Percentiles rank a stretch among this genome's conserved stretches.
phyloP scores from a whole-genome alignment of 768 basidiomycete genomes.

The Suillus paluster region DNA sequence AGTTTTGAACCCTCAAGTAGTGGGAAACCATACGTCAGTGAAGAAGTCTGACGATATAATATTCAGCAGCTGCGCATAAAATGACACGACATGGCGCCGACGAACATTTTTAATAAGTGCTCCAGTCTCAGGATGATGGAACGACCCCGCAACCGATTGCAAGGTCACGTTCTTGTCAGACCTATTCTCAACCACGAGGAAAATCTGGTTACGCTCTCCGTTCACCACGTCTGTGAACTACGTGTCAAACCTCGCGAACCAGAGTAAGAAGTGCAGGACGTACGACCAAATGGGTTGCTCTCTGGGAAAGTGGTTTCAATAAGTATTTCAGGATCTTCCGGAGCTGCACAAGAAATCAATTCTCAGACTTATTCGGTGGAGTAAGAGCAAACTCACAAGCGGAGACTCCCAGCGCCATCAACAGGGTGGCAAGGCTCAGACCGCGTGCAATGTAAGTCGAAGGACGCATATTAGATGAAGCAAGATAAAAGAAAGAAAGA shows the following conservation, averaged over 20 bases:
- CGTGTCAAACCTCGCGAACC: background rate
- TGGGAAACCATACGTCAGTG: slow-evolving; percentile 53
- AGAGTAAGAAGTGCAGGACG: slow-evolving; percentile 33
- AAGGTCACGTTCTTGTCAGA: slow-evolving; percentile 75
- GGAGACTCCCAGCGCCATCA: slow-evolving; percentile 34
- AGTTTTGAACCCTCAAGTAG: slow-evolving; percentile 62
- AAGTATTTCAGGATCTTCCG: slow-evolving; percentile 57
- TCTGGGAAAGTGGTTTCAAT: slow-evolving; percentile 66
- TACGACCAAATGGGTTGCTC: slow-evolving; percentile 77
- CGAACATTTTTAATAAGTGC: slow-evolving; percentile 76
- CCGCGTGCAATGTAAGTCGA: slow-evolving; percentile 30
- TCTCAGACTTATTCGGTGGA: slow-evolving; percentile 5
- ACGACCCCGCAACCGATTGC: slow-evolving; percentile 64
- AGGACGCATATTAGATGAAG: slow-evolving; percentile 37
- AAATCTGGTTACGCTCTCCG: slow-evolving; percentile 75
- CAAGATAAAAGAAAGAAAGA: slow-evolving; percentile 5
- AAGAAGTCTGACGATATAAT: slow-evolving; percentile 53
- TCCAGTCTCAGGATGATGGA: slow-evolving; percentile 67
- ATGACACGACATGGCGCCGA: slow-evolving; percentile 1
- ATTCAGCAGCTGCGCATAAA: slow-evolving; percentile 1
- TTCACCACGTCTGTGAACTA: slow-evolving; percentile 72
- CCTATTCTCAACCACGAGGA: slow-evolving; percentile 73
- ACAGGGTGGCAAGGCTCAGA: slow-evolving; percentile 31
- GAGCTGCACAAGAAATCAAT: slow-evolving; percentile 17
- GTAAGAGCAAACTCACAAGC: slow-evolving; percentile 24